Evolutionary conservation across 2,329 filamentous ascomycete genomes (phyloP).

Genomic region (Biscogniauxia sp.): DNA sequence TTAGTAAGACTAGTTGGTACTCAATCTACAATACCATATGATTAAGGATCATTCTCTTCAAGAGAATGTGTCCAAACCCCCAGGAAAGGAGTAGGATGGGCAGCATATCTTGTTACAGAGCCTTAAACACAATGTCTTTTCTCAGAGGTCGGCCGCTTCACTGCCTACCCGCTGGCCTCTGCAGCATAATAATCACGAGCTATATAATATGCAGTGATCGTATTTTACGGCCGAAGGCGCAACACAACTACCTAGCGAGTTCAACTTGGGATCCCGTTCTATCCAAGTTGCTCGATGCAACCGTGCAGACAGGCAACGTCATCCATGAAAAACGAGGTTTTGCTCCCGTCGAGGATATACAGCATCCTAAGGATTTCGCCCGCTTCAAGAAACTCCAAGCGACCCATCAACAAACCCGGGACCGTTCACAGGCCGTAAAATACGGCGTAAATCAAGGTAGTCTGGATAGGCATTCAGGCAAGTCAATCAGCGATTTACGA

Average conservation of each 20-base stretch:
- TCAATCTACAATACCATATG: neutral
- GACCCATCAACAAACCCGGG: neutral
- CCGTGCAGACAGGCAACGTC: neutral
- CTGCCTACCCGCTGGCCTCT: neutral
- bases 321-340: neutral
- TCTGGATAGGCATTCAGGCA: neutral
- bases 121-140: neutral
- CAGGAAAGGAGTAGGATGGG: no score
- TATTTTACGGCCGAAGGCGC: neutral
- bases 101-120: neutral
- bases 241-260: neutral
- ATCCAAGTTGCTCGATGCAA: neutral
- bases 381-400: neutral
- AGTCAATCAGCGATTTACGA: neutral
- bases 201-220: neutral
- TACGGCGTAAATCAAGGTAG: neutral
- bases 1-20: neutral
- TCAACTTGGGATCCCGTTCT: neutral
- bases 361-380: neutral
- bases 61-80: neutral
- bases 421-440: neutral
- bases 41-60: neutral
- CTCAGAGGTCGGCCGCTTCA: neutral
- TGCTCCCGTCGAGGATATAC: neutral
- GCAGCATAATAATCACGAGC: neutral